Evolutionary conservation across 345 rosid genomes (phyloP).

Genomic region (Eucalyptus brandiana): DNA sequence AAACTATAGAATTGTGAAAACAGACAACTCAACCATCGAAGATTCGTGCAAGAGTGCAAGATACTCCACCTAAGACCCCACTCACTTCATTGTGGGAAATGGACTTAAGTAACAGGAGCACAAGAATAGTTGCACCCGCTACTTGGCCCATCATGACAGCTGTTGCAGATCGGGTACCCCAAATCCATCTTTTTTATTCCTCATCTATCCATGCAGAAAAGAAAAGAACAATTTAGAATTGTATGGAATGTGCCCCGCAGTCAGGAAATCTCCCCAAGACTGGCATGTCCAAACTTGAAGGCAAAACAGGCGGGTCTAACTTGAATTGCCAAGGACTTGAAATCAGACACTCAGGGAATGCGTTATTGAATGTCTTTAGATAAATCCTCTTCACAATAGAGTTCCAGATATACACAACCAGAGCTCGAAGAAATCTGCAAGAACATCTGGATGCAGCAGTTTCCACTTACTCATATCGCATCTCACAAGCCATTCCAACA

Average conservation of each 20-base stretch:
- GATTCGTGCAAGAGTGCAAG: neutral
- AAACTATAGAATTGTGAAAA: neutral
- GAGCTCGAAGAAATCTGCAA: too few species aligned
- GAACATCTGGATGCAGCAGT: too few species aligned
- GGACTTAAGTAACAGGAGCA: conserved; percentile 28
- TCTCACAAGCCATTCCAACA: too few species aligned
- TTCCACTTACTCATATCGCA: too few species aligned
- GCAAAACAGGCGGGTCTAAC: neutral
- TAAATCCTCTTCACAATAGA: neutral
- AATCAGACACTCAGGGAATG: neutral
- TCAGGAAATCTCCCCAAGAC: too few species aligned
- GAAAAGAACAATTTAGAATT: neutral
- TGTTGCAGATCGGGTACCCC: conserved; percentile 63
- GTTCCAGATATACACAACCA: neutral
- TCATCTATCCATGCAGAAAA: conserved; percentile 23
- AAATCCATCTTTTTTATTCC: conserved; percentile 59
- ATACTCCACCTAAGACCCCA: conserved; percentile 47
- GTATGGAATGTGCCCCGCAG: too few species aligned
- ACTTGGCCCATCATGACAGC: conserved; percentile 50
- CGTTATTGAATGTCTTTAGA: neutral
- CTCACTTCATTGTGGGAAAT: conserved; percentile 27
- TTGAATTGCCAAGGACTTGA: neutral
- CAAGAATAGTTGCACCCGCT: conserved; percentile 44
- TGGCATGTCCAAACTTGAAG: too few species aligned
- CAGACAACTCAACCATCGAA: neutral